Evolutionary conservation across 2,329 filamentous ascomycete genomes (phyloP).

Genomic region (Mycosphaerella arachidis): DNA sequence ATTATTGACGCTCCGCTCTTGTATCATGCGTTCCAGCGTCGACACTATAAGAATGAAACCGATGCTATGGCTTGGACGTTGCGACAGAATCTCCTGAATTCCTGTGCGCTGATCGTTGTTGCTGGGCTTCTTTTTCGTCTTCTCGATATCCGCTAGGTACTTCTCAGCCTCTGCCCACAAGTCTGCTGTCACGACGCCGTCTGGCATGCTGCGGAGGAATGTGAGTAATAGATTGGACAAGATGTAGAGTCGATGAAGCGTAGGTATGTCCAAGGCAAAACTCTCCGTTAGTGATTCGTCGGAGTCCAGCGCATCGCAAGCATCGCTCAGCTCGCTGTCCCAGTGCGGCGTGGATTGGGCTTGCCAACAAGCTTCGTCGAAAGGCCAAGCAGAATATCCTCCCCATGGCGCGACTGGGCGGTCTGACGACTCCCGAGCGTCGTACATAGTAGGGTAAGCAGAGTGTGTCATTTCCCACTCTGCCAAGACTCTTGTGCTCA

Average conservation of each 20-base stretch:
- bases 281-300: slow-evolving; percentile 58
- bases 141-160: slow-evolving; percentile 48
- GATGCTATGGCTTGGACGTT: slow-evolving; percentile 74
- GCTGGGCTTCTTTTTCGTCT: slow-evolving; percentile 40
- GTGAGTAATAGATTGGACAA: slow-evolving; percentile 66
- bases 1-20: slow-evolving; percentile 34
- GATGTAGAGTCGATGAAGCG: slow-evolving; percentile 67
- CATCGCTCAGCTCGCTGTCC: slow-evolving; percentile 39
- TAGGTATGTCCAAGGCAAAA: slow-evolving; percentile 60
- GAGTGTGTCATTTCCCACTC: slow-evolving; percentile 57
- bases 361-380: slow-evolving; percentile 49
- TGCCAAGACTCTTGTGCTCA: slow-evolving; percentile 55
- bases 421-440: slow-evolving; percentile 3
- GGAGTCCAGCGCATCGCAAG: slow-evolving; percentile 66
- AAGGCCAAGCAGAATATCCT: slow-evolving; percentile 56
- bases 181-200: slow-evolving; percentile 68
- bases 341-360: slow-evolving; percentile 38
- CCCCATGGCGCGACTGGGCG: slow-evolving; percentile 48
- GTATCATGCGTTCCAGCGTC: slow-evolving; percentile 60
- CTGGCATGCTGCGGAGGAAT: slow-evolving; percentile 70
- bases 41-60: slow-evolving; percentile 82
- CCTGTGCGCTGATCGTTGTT: slow-evolving; percentile 55
- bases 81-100: slow-evolving; percentile 69
- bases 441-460: slow-evolving; percentile 14
- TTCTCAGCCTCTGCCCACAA: slow-evolving; percentile 68